A percentile compares a stretch with the other conserved stretches of the same genome.
Evolutionary conservation across 2,329 filamentous ascomycete species (phyloP).

Genomic region (Biscogniauxia marginata): DNA sequence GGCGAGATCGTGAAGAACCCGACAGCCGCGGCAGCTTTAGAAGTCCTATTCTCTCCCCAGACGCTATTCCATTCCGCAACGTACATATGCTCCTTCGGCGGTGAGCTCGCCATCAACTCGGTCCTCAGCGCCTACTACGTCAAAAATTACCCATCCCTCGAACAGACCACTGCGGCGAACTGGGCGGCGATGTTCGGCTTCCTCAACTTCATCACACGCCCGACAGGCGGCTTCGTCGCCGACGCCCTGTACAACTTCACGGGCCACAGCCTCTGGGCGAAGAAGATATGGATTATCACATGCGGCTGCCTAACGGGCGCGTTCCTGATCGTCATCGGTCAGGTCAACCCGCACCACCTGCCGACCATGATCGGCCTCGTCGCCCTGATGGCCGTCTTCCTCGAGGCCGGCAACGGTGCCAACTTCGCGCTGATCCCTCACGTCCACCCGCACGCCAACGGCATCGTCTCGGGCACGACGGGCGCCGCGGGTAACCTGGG

Average conservation of each 20-base stretch:
- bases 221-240: slow-evolving; percentile 59
- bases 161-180: slow-evolving; percentile 55
- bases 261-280: slow-evolving; percentile 40
- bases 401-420: slow-evolving; percentile 81
- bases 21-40: slow-evolving; percentile 46
- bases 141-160: slow-evolving; percentile 57
- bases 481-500: slow-evolving; percentile 83
- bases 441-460: slow-evolving; percentile 80
- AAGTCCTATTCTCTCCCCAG: slow-evolving; percentile 51
- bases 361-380: slow-evolving; percentile 74
- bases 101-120: slow-evolving; percentile 61
- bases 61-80: slow-evolving; percentile 54
- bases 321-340: slow-evolving; percentile 60
- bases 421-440: slow-evolving; percentile 87
- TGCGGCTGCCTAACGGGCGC: slow-evolving; percentile 62
- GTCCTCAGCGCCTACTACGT: slow-evolving; percentile 59
- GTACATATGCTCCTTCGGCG: slow-evolving; percentile 65
- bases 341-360: slow-evolving; percentile 59
- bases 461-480: slow-evolving; percentile 71
- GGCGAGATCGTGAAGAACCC: slow-evolving; percentile 57
- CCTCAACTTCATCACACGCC: slow-evolving; percentile 67
- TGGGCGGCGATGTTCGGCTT: slow-evolving; percentile 76
- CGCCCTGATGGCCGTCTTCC: slow-evolving; percentile 74
- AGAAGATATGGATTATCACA: slow-evolving; percentile 58
- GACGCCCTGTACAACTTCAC: slow-evolving; percentile 47